Evolutionary conservation across 805 yeast genomes (phyloP).

Genomic region (Saturnispora silvae): DNA sequence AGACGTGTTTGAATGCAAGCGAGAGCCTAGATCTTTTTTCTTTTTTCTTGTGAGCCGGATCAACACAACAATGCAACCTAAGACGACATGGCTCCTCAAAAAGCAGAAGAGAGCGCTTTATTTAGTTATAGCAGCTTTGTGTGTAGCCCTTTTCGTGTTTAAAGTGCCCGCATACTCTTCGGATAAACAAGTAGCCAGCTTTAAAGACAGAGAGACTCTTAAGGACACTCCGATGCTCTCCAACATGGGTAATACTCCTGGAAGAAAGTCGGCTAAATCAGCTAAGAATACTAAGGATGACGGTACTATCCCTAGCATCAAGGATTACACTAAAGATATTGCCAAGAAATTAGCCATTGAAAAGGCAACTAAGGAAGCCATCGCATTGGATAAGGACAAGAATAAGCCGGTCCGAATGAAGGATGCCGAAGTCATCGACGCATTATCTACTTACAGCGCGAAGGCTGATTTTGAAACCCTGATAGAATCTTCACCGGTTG

Average conservation of each 20-base stretch:
- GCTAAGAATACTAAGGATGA: background rate
- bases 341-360: slow-evolving; percentile 2
- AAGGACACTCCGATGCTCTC: background rate
- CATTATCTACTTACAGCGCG: slow-evolving; percentile 25
- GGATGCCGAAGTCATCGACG: background rate
- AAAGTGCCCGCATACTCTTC: background rate
- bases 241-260: slow-evolving; percentile 3
- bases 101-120: slow-evolving; percentile 5
- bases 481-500: slow-evolving; percentile 51
- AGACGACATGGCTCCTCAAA: background rate
- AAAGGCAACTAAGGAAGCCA: background rate
- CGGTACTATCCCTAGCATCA: background rate
- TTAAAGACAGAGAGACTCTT: background rate
- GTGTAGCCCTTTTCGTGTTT: background rate
- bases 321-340: background rate
- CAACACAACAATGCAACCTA: slow-evolving; percentile 5
- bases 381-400: slow-evolving; percentile 9
- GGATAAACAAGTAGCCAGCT: slow-evolving; percentile 25
- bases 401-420: slow-evolving; percentile 6
- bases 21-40: too few species aligned
- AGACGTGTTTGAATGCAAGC: background rate
- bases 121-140: background rate
- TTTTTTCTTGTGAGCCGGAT: too few species aligned
- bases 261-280: background rate
- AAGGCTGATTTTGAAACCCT: slow-evolving; percentile 47